phyloP scores from a whole-genome alignment of 2,329 filamentous ascomycete genomes.

The Emmonsiellopsis sp. region DNA sequence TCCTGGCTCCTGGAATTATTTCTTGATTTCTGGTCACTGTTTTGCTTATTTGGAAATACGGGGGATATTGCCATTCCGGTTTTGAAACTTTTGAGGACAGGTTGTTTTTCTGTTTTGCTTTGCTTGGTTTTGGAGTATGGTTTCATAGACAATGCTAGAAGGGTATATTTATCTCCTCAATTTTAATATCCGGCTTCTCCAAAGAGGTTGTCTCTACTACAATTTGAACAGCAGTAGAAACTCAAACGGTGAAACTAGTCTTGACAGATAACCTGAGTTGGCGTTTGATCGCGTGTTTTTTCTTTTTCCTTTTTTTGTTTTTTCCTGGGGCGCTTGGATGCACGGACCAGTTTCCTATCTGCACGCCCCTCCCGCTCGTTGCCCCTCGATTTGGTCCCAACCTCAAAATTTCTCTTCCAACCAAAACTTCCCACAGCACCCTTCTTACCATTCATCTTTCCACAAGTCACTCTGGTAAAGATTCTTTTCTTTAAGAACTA shows the following conservation, averaged over 20 bases:
- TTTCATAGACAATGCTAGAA: not conserved
- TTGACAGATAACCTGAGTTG: too few species aligned
- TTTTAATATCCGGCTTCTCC: not conserved
- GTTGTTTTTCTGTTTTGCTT: not conserved
- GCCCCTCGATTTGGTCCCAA: not conserved
- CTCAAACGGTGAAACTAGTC: too few species aligned
- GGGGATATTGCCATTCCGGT: too few species aligned
- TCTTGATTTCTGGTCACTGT: too few species aligned
- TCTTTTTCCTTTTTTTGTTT: slow-evolving; percentile 1
- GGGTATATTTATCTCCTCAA: not conserved
- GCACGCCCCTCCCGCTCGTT: not conserved
- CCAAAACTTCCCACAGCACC: not conserved
- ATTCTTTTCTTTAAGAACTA: not conserved
- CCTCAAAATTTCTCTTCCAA: not conserved
- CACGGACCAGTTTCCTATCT: not conserved
- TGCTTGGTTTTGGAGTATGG: not conserved
- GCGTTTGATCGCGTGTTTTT: too few species aligned
- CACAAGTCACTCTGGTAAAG: too few species aligned
- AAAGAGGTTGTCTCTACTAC: too few species aligned
- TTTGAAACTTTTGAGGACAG: too few species aligned
- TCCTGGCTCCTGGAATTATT: too few species aligned
- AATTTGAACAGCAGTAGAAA: too few species aligned
- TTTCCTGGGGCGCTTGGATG: slow-evolving; percentile 2
- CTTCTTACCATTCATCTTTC: not conserved
- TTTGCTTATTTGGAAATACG: too few species aligned